Base-by-base conservation (phyloP, 768 basidiomycete genomes). In the Lactifluus pinguis region DNA sequence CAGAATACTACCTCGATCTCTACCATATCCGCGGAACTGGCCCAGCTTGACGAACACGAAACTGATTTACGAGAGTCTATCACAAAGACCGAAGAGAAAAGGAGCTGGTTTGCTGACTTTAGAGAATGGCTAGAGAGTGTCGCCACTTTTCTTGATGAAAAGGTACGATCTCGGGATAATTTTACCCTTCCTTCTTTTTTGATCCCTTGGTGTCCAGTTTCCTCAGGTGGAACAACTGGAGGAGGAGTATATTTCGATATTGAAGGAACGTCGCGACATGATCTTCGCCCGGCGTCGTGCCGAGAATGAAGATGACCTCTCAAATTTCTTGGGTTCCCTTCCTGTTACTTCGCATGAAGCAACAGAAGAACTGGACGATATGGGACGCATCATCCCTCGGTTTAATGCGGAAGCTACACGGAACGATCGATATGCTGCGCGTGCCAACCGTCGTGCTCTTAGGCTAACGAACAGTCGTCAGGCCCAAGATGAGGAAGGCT, bases 121-220 rank as follows among this genome's bases (percentile, higher is more conserved):
- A 79, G 76, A 55, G 87, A 90, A 41, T 91, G 89, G 86, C 73
- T 91, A 0, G 92, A 93, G 71, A 82, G 81, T 61, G 81, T 93
- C 7, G 92, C 88, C 4, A 80, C 80, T n/a, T 93, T 94, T 71
- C 75, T 94, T 19, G 92, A 94, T 67, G 88, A 89, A 74, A 94
- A 94, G 83, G 91, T 89, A 19, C 4, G 72, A 61, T 50, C 50
- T 17, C 2, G n/a, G 47, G 29, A n/a, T 19, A 7, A 4, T 39
- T 25, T 55, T 63, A 6, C 50, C 57, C 30, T 25, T 19, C 42
- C 14, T 25, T 21, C 53, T 19, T 49, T 49, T 62, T 38, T 69
- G 61, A 60, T 52, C 11, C 53, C 59, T 51, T 48, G 34, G 49
- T n/a, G 49, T 17, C 9, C 64, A 94, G 92, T 92, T 83, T 66